A percentile compares a stretch with the other conserved stretches of the same genome.
Evolutionary conservation across 345 rosid species (phyloP).

Genomic region (Boechera retrofracta): DNA sequence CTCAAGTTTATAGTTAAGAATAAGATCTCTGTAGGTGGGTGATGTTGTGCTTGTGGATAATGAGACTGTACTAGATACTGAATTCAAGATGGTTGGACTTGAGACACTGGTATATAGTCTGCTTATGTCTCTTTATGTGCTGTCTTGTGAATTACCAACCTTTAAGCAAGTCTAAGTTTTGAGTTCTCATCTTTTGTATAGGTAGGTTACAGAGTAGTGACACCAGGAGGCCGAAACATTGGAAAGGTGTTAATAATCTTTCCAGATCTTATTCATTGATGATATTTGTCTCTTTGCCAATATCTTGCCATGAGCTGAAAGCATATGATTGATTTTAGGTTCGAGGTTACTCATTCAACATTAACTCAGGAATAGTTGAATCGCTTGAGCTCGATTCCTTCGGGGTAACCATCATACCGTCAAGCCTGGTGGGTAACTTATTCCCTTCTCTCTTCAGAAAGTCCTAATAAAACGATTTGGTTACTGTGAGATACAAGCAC

Average conservation of each 20-base stretch:
- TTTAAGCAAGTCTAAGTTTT: slow-evolving; percentile 29
- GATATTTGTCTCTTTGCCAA: slow-evolving; percentile 9
- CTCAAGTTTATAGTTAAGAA: slow-evolving; percentile 11
- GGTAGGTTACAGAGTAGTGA: slow-evolving; percentile 91
- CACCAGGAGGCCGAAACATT: slow-evolving; percentile 58
- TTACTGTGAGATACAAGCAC: slow-evolving; percentile 23
- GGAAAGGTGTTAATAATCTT: slow-evolving; percentile 65
- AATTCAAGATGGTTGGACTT: slow-evolving; percentile 71
- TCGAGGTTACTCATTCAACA: slow-evolving; percentile 81
- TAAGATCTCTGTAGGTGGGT: slow-evolving; percentile 63
- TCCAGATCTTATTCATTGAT: slow-evolving; percentile 19
- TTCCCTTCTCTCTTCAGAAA: neutral
- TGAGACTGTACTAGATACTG: slow-evolving; percentile 65
- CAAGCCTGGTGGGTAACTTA: slow-evolving; percentile 70
- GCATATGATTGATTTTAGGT: slow-evolving; percentile 52
- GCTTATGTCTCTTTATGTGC: neutral
- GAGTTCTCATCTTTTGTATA: slow-evolving; percentile 49
- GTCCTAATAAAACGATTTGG: neutral
- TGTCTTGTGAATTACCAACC: slow-evolving; percentile 2
- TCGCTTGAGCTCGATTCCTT: slow-evolving; percentile 90
- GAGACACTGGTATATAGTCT: slow-evolving; percentile 68
- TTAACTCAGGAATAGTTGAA: slow-evolving; percentile 75
- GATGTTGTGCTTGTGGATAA: slow-evolving; percentile 83
- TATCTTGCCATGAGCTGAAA: slow-evolving; percentile 21
- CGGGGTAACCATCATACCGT: slow-evolving; percentile 85